phyloP scores from a whole-genome alignment of 441 rosid species.

The Isatis lusitanica region DNA sequence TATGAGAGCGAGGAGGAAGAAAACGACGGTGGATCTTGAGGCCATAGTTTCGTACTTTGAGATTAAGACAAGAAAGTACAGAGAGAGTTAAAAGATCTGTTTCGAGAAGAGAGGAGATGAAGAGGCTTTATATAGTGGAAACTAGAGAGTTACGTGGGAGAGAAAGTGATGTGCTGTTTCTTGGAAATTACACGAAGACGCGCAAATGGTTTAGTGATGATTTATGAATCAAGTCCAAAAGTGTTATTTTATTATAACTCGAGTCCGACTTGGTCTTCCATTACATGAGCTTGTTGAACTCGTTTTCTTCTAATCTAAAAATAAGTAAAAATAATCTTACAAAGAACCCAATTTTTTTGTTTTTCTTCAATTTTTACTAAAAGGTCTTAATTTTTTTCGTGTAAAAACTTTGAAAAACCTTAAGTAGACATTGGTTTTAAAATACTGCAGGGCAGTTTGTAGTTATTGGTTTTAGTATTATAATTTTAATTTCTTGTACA shows the following conservation, averaged over 20 bases:
- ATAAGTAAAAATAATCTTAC: no score
- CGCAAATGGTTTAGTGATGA: neutral
- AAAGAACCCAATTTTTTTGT: no score
- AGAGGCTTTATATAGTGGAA: conserved; percentile 23
- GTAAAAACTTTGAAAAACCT: no score
- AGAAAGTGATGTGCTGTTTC: neutral
- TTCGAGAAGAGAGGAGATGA: conserved; percentile 22
- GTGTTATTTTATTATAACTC: neutral
- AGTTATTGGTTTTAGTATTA: no score
- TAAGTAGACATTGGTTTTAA: no score
- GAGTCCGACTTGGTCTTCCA: neutral
- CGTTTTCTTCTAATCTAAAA: no score
- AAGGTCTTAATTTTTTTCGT: no score
- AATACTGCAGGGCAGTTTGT: no score
- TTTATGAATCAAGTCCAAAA: conserved; percentile 1
- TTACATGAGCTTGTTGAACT: no score
- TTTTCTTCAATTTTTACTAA: no score
- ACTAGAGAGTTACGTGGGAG: conserved; percentile 1
- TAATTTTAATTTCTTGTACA: no score
- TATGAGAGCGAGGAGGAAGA: conserved; percentile 48
- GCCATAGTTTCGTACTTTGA: conserved; percentile 44
- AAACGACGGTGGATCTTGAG: conserved; percentile 28
- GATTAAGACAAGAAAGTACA: neutral
- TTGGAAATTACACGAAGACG: neutral
- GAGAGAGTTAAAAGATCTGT: neutral